A percentile compares a stretch with the other conserved stretches of the same genome.
Evolutionary conservation across 441 rosid species (phyloP).

Genomic region (Kokia cookei): DNA sequence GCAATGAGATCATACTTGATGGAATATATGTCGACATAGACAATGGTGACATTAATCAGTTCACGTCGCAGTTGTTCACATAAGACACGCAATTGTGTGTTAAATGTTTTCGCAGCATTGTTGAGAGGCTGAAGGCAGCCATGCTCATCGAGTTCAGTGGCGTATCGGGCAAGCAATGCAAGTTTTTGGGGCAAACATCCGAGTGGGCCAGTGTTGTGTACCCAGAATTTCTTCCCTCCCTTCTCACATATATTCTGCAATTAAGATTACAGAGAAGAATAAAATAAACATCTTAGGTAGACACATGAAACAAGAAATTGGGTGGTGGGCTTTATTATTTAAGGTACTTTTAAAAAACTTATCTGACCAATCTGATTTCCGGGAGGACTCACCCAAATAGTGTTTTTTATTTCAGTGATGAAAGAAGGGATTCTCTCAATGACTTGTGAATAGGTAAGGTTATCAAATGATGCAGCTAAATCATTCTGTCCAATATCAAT

Average conservation of each 20-base stretch:
- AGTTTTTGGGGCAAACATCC: constrained; percentile 41
- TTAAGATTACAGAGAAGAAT: background rate
- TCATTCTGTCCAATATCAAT: constrained; percentile 58
- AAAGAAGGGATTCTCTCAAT: constrained; percentile 32
- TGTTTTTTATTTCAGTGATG: constrained; percentile 32
- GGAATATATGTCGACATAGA: constrained; percentile 29
- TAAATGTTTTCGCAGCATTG: constrained; percentile 32
- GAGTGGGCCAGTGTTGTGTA: constrained; percentile 39
- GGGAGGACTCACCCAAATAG: constrained; percentile 23
- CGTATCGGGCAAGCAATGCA: constrained; percentile 21
- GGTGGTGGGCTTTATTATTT: too few species aligned
- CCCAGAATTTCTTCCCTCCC: constrained; percentile 50
- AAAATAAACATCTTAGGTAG: background rate
- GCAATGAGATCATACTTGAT: constrained; percentile 45
- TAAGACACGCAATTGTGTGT: constrained; percentile 20
- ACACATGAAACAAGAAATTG: too few species aligned
- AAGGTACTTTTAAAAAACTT: background rate
- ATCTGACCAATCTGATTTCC: background rate
- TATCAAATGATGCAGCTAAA: constrained; percentile 27
- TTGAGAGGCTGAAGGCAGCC: constrained; percentile 40
- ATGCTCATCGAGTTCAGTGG: constrained; percentile 27
- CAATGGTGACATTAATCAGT: constrained; percentile 25
- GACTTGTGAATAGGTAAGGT: constrained; percentile 17
- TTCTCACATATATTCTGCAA: constrained; percentile 26
- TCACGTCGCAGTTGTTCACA: constrained; percentile 28